Base-by-base conservation (phyloP, 202 grass and related monocot species). In the Saccharum hybrid region DNA sequence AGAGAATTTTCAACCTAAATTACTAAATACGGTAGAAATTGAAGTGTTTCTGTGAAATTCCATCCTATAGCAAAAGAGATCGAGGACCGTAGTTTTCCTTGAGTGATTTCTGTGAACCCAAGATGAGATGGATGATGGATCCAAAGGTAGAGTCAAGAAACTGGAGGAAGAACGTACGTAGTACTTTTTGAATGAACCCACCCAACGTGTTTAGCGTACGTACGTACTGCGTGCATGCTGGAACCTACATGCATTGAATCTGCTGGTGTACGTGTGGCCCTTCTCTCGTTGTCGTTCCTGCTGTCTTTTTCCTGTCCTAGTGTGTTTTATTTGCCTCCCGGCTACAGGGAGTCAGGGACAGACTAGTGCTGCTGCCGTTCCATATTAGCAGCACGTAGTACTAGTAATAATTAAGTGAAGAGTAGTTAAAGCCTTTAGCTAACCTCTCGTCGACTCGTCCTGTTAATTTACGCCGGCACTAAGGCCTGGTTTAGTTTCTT, bases 121-220 rank as follows among this genome's bases (percentile, higher is more conserved):
- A 37, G 36, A 37, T 37, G 36, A 37, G 4, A 51, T 6, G 48
- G 48, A 51, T 51, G 48, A 4, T 6, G 46, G 14, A 19, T 54
- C 51, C 83, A 74, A 68, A 52, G 59, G 66, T 78, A 73, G 66
- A 71, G 78, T 41, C 83, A 82, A 77, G 61, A 86, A 79, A 39
- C 71, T 82, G 83, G 83, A 74, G 83, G 28, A 74, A 82, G 9
- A 74, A 61, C 28, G 88, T 82, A n/a, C n/a, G n/a, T n/a, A n/a
- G n/a, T n/a, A 81, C 87, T 82, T 31, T 77, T 16, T n/a, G 52
- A 56, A 56, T 56, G 71, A 88, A 76, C 62, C 69, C 31, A 28
- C 0, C 68, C 21, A 43, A 75, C 54, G 7, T 36, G 34, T 36
- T 36, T 22, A 59, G n/a, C 19, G 12, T 42, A n/a, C 30, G 19